Conservation (phyloP, 2,329 filamentous ascomycete genomes). For the Calonectria pseudoreteaudii region DNA sequence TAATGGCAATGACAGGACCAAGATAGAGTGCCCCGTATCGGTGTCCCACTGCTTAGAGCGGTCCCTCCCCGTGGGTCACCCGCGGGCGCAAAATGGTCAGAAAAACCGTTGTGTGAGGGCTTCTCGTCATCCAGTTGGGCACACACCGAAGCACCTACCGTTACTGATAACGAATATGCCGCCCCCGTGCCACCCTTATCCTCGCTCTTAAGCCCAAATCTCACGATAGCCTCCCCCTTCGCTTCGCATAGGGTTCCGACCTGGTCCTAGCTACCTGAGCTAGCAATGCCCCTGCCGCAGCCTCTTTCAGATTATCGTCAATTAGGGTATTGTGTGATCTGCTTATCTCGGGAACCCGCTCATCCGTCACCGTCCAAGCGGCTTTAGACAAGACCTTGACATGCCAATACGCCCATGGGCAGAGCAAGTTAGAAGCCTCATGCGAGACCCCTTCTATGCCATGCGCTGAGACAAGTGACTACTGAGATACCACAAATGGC, state of each 20-base stretch:
- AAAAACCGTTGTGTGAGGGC: constrained; percentile 21
- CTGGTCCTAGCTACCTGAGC: constrained; percentile 19
- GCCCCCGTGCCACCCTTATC: background rate
- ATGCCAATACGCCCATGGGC: background rate
- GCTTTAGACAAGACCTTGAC: constrained; percentile 24
- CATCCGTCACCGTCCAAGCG: constrained; percentile 13
- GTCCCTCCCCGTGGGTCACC: constrained; percentile 14
- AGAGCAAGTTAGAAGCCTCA: constrained; percentile 6
- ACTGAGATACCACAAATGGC: background rate
- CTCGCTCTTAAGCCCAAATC: constrained; percentile 2
- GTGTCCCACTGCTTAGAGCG: constrained; percentile 17
- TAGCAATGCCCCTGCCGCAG: constrained; percentile 21
- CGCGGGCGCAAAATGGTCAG: constrained; percentile 19
- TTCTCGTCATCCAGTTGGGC: constrained; percentile 29
- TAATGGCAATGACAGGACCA: constrained; percentile 5
- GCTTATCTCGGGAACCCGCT: constrained; percentile 24
- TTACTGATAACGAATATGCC: constrained; percentile 30
- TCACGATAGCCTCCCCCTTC: constrained; percentile 29
- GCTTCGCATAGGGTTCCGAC: constrained; percentile 14
- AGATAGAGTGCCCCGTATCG: constrained; percentile 18
- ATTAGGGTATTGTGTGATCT: constrained; percentile 10
- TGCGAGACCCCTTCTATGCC: background rate
- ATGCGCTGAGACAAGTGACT: background rate
- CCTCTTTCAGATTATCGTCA: constrained; percentile 14
- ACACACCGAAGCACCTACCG: constrained; percentile 29